Base-by-base conservation (phyloP, 257 asterid species). In the Phtheirospermum japonicum region DNA sequence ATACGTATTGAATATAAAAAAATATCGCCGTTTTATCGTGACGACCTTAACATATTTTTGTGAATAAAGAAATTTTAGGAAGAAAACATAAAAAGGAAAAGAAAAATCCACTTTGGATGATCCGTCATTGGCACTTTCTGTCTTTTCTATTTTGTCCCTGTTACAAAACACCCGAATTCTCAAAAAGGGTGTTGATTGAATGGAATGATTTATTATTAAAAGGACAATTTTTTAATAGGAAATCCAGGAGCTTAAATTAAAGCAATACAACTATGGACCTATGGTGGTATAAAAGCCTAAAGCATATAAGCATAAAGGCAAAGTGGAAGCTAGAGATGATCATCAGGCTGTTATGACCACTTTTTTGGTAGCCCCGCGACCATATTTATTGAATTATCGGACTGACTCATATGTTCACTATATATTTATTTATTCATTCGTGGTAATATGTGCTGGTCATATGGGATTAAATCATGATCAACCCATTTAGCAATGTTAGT, bases 131-230 rank as follows among this genome's bases (percentile, higher is more conserved):
- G 59, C 75, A 67, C 80, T 82, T 74, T 82, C 59, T 74, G 85
- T 76, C 77, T 57, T 79, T 72, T 66, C 78, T 23, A 23, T 55
- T 67, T 75, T 17, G 71, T 17, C 61, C 57, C 75, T 76, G 81
- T 69, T 70, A 79, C 57, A 79, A 70, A 81, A 78, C 80, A 78
- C 83, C 82, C 87, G 73, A 74, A 75, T 77, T 58, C 68, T 37
- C 4, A 63, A 71, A 69, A 76, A 60, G 80, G 73, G 36, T 31
- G 19, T 52, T 51, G 68, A 46, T 75, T 81, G 68, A 77, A 76
- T 65, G 40, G 50, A 58, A 71, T 66, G 23, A 55, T 57, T 50
- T 57, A 60, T 55, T 65, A 55, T 71, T 56, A 65, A 60, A 4
- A 33, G 57, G 62, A 40, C 2, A 40, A 39, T 42, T 9, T 9